Evolutionary conservation across 768 basidiomycete genomes (phyloP), one percentile per base, ranked within the genome.

Genomic region (Lentinula edodes): DNA sequence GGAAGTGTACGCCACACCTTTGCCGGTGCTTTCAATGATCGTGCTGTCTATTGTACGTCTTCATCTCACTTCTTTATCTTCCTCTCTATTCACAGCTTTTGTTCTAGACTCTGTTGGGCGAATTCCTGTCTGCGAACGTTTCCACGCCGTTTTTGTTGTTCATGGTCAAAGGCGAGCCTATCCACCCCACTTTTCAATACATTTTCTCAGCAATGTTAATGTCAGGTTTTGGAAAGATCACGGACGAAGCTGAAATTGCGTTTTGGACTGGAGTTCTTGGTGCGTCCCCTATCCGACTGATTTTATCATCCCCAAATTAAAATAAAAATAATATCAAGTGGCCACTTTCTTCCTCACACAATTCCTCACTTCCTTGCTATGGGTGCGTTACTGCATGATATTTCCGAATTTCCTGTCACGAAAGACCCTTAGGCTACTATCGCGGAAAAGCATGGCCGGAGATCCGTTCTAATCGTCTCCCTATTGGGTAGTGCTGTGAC

Each of bases 281-380:
- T 91, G 64, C 58, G 79, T 69, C n/a, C 32, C 32, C 34, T 39
- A 18, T 41, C 34, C 35, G 20, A 52, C 32, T 39, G 38, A 45
- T 20, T 52, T 50, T 36, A 35, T 18, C 38, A 7, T 6, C 6
- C 57, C n/a, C n/a, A n/a, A n/a, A n/a, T 54, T 9, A 23, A 38
- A 34, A 6, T 16, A 28, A 66, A 68, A 61, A 68, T 55, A 55
- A 35, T 15, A 48, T 38, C 46, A 62, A 90, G 91, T 92, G 32
- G 83, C 91, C 41, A 85, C 84, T 2, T 94, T 95, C 75, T 98
- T 98, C 78, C 77, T 97, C 67, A 94, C 95, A 1, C 97, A 99
- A 69, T 98, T 98, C 74, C 75, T 96, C 35, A 98, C 96, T 0
- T 95, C 93, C 34, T 76, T 99, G 36, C 80, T 98, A 60, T 99